A percentile compares a stretch with the other conserved stretches of the same genome.
These are phyloP conservation scores for maize (Zea mays) DNA, from an alignment of 176 grass and related monocot genomes.

Conservation along the genomic window DNA sequence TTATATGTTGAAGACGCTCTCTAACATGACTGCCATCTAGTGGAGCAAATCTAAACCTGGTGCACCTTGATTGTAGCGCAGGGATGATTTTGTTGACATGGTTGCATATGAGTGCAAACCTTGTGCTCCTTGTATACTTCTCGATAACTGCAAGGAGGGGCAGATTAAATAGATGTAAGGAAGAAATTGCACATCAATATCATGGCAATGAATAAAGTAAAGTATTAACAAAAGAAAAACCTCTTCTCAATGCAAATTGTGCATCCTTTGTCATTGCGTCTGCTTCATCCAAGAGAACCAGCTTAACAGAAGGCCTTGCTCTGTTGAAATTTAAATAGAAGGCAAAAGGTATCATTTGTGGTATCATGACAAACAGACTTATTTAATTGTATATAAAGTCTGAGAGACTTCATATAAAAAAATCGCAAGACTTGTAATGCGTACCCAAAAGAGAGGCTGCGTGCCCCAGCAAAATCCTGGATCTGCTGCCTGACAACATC, in stretches of 20 bases:
- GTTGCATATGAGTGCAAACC: slow-evolving; percentile 99
- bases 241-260: slow-evolving; percentile 95
- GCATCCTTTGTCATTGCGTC: slow-evolving; percentile 99
- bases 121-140: slow-evolving; percentile 97
- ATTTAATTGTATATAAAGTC: not conserved
- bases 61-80: slow-evolving; percentile 96
- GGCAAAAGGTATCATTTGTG: not conserved
- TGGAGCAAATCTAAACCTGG: slow-evolving; percentile 95
- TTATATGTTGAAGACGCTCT: slow-evolving; percentile 83
- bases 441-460: slow-evolving; percentile 89
- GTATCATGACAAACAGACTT: not conserved
- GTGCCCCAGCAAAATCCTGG: slow-evolving; percentile 79
- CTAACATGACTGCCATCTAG: slow-evolving; percentile 78
- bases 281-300: slow-evolving; percentile 94
- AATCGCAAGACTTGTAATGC: not conserved
- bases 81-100: slow-evolving; percentile 99
- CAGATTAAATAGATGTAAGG: slow-evolving; percentile 26
- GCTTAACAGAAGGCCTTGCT: slow-evolving; percentile 75
- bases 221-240: slow-evolving; percentile 42
- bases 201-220: not conserved
- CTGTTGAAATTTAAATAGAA: slow-evolving; percentile 57
- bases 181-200: slow-evolving; percentile 22
- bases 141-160: slow-evolving; percentile 69
- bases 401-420: not conserved
- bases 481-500: slow-evolving; percentile 96